These are phyloP conservation scores for Cystobasidium onofrii DNA, from an alignment of 768 basidiomycete genomes.

Conservation along the genomic window DNA sequence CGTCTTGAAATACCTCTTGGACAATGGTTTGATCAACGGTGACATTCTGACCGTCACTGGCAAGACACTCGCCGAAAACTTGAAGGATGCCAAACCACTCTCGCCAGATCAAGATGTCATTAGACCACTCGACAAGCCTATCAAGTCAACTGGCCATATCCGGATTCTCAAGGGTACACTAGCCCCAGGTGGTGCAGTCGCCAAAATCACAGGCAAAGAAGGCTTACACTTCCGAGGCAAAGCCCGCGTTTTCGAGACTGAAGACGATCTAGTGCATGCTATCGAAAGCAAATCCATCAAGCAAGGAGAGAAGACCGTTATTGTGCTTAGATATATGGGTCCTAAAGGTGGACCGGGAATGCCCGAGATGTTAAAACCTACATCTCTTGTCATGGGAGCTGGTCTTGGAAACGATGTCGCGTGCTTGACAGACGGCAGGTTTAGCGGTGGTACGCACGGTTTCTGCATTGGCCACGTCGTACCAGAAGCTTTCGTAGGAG, in stretches of 20 bases:
- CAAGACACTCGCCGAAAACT: constrained; percentile 78
- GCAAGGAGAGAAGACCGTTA: constrained; percentile 88
- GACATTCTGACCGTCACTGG: constrained; percentile 86
- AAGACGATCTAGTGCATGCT: constrained; percentile 76
- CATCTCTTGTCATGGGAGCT: constrained; percentile 96
- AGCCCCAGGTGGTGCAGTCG: constrained; percentile 89
- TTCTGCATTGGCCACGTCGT: constrained; percentile 96
- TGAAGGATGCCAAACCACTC: constrained; percentile 69
- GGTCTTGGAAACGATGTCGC: constrained; percentile 93
- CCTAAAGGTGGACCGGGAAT: constrained; percentile 92
- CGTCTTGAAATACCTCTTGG: constrained; percentile 65
- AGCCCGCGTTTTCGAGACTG: constrained; percentile 84
- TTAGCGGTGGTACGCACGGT: constrained; percentile 62
- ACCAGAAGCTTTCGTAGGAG: constrained; percentile 47
- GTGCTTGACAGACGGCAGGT: constrained; percentile 93
- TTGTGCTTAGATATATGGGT: constrained; percentile 88
- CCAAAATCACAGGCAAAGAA: constrained; percentile 95
- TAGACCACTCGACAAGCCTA: constrained; percentile 73
- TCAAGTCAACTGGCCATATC: constrained; percentile 82
- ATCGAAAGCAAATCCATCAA: constrained; percentile 81
- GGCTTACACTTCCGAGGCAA: constrained; percentile 80
- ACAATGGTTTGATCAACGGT: constrained; percentile 81
- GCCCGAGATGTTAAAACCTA: constrained; percentile 99
- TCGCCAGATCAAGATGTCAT: constrained; percentile 68
- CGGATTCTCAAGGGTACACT: constrained; percentile 85